Base-by-base conservation (phyloP, 257 asterid species). In the Scutellaria baicalensis region DNA sequence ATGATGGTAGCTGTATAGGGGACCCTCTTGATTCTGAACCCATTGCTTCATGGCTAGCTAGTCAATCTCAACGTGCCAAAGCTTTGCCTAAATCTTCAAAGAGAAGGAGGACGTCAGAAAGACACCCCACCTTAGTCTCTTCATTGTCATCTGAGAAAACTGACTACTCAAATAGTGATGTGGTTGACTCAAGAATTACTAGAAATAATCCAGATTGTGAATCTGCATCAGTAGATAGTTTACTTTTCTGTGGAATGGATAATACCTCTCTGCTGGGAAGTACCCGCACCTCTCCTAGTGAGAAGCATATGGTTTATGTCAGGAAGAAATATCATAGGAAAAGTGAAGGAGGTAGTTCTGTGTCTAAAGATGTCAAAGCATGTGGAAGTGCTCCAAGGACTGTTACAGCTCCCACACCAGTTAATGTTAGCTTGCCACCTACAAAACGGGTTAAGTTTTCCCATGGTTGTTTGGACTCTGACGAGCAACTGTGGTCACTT, bases 11-110 rank as follows among this genome's bases (percentile, higher is more conserved):
- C 76, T 73, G 72, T 74, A 51, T 38, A 11, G 87, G 83, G 61
- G 83, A 74, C 39, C 72, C 72, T 79, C 77, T 79, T 82, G 99
- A 92, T 74, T 86, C 95, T 9, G 94, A 88, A 82, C 97, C 98
- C 68, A 89, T 91, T 58, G 89, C 91, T 33, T 88, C 90, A 71
- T 95, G 99, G 99, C 77, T 91, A 71, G 80, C 95, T 75, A 95
- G 92, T 67, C 86, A 90, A 73, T 84, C 93, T 78, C 96, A 82
- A 65, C 92, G 85, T 65, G 83, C 69, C 68, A 93, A 89, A 80
- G 75, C 89, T 76, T 64, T 81, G 70, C 84, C 92, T 40, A 78
- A 81, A 74, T 70, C 91, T 49, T 69, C 65, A 61, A 84, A 91
- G 73, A 85, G 85, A 73, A 91, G 65, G 77, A 86, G 76, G 80